Conservation (phyloP, 345 rosid genomes). For the Erysimum cheiranthoides region DNA sequence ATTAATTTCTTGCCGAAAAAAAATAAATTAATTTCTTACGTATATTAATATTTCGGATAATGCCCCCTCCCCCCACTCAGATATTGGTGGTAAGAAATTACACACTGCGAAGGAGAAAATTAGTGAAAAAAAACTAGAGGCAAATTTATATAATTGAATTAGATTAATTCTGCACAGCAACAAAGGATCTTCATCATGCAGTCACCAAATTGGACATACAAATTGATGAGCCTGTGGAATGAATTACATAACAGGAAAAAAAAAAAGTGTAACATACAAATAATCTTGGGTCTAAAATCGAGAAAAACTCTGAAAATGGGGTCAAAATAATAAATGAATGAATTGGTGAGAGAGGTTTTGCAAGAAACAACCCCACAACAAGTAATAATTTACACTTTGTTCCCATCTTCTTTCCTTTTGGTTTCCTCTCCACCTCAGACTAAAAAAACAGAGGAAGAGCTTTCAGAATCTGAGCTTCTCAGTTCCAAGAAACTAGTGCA, state of each 20-base stretch:
- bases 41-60: not conserved
- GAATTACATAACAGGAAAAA: not conserved
- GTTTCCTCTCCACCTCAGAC: conserved; percentile 35
- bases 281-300: conserved; percentile 19
- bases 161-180: conserved; percentile 18
- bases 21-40: not conserved
- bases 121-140: not conserved
- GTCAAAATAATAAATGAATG: conserved; percentile 44
- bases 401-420: conserved; percentile 37
- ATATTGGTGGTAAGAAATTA: too few relatives aligned
- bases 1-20: not conserved
- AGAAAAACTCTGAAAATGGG: conserved; percentile 11
- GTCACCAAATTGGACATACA: not conserved
- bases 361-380: conserved; percentile 45
- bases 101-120: too few relatives aligned
- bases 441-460: conserved; percentile 47
- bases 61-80: too few relatives aligned
- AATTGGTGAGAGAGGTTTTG: conserved; percentile 30
- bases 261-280: not conserved
- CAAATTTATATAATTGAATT: not conserved
- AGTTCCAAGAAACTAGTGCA: conserved; percentile 56
- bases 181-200: conserved; percentile 15
- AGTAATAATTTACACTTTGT: conserved; percentile 39
- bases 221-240: not conserved
- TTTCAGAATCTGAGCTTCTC: conserved; percentile 46